These are phyloP conservation scores for Sarocladiaceae sp. DNA, from an alignment of 2,329 filamentous ascomycete genomes.

Conservation along the genomic window DNA sequence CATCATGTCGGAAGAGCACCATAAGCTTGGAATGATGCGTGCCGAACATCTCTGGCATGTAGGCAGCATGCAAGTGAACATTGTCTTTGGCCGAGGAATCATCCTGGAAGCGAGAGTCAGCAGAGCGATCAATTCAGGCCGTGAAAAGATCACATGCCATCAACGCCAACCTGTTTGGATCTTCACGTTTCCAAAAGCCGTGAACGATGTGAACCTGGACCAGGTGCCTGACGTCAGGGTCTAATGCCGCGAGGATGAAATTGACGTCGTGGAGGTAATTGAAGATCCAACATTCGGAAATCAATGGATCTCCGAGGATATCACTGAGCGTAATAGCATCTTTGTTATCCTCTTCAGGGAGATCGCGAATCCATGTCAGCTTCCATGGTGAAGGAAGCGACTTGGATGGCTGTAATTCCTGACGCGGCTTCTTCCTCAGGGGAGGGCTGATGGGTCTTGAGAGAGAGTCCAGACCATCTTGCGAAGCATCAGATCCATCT, in stretches of 20 bases:
- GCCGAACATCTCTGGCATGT: conserved; percentile 79
- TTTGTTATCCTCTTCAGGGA: conserved; percentile 55
- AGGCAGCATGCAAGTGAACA: conserved; percentile 67
- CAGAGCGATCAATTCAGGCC: background rate
- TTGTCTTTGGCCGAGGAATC: conserved; percentile 60
- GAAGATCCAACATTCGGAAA: conserved; percentile 68
- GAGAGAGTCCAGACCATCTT: conserved; percentile 22
- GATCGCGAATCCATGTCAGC: conserved; percentile 64
- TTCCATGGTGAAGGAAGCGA: conserved; percentile 59
- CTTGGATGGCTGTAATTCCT: conserved; percentile 11
- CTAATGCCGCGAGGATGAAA: conserved; percentile 52
- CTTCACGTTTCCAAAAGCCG: conserved; percentile 65
- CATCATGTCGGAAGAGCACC: conserved; percentile 73
- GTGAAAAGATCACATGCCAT: conserved; percentile 41
- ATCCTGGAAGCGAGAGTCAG: conserved; percentile 39
- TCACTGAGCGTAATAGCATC: conserved; percentile 63
- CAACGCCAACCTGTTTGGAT: conserved; percentile 51
- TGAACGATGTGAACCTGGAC: conserved; percentile 54
- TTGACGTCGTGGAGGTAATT: conserved; percentile 61
- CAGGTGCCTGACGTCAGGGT: conserved; percentile 42
- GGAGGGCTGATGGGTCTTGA: conserved; percentile 44
- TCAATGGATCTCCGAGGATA: conserved; percentile 69
- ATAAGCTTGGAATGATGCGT: conserved; percentile 89
- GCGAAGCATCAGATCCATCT: conserved; percentile 12
- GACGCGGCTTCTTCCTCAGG: conserved; percentile 22